Percentiles rank a stretch among this genome's conserved stretches.
phyloP scores from a whole-genome alignment of 208 protist species.

The Leishmania lainsoni region DNA sequence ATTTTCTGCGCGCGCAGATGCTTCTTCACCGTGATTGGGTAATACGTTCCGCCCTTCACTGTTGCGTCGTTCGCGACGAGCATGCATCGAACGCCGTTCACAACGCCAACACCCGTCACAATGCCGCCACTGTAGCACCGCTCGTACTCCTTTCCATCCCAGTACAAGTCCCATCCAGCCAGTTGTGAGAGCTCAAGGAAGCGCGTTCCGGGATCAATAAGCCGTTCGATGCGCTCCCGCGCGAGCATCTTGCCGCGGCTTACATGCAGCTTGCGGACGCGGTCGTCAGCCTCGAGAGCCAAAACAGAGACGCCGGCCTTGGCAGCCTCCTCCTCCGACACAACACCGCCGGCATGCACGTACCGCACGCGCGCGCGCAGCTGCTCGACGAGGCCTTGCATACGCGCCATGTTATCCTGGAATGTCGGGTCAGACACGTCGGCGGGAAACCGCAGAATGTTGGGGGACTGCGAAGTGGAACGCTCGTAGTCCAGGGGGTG shows the following conservation, averaged over 20 bases:
- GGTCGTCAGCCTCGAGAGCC: conserved; percentile 28
- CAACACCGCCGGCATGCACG: conserved; percentile 34
- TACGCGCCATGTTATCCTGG: conserved; percentile 51
- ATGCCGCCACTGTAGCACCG: conserved; percentile 91
- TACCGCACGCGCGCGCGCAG: conserved; percentile 40
- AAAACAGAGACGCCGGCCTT: conserved; percentile 13
- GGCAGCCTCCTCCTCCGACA: conserved; percentile 22
- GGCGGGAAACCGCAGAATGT: conserved; percentile 56
- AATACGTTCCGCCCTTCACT: conserved; percentile 98
- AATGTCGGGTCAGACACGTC: conserved; percentile 39
- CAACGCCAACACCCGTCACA: conserved; percentile 93
- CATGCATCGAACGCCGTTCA: conserved; percentile 88
- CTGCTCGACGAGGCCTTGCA: conserved; percentile 51
- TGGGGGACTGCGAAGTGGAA: conserved; percentile 31
- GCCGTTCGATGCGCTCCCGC: conserved; percentile 89
- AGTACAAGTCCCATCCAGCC: conserved; percentile 94
- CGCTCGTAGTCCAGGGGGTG: conserved; percentile 59
- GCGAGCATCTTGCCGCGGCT: conserved; percentile 89
- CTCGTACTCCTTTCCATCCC: conserved; percentile 58
- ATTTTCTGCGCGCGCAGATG: conserved; percentile 97
- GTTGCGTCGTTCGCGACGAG: conserved; percentile 98
- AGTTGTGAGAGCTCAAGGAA: conserved; percentile 97
- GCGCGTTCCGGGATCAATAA: conserved; percentile 91
- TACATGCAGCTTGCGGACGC: conserved; percentile 33
- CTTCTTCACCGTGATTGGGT: conserved; percentile 98